A percentile compares a stretch with the other conserved stretches of the same genome.
phyloP scores from a whole-genome alignment of 352 stramenopile species.

The Phytophthora cajani region DNA sequence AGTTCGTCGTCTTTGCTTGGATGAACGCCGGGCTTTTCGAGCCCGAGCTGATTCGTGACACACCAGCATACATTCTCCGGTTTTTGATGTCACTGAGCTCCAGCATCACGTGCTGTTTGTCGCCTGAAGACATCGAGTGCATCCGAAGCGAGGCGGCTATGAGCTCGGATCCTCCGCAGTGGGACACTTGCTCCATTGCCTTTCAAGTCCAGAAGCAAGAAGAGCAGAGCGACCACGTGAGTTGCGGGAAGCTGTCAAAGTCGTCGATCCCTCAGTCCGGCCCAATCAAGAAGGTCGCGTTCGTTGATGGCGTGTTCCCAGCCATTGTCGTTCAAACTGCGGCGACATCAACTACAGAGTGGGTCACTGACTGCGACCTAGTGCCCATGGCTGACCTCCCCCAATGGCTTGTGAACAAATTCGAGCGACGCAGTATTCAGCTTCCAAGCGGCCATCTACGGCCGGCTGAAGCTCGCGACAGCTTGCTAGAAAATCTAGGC shows the following conservation, averaged over 20 bases:
- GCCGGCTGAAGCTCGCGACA: neutral
- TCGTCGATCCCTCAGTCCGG: conserved; percentile 8
- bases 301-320: conserved; percentile 21
- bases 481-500: conserved; percentile 16
- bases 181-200: conserved; percentile 32
- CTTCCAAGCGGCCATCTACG: neutral
- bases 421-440: conserved; percentile 2
- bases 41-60: conserved; percentile 46
- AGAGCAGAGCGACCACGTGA: conserved; percentile 47
- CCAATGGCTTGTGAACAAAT: conserved; percentile 23
- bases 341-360: conserved; percentile 16
- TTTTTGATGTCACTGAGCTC: conserved; percentile 38
- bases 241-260: neutral
- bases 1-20: conserved; percentile 66
- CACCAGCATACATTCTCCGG: conserved; percentile 62
- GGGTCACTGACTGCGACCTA: neutral
- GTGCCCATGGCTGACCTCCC: conserved; percentile 3
- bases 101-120: conserved; percentile 39
- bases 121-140: conserved; percentile 17
- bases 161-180: conserved; percentile 9
- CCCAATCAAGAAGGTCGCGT: conserved; percentile 8
- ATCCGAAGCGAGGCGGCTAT: conserved; percentile 18
- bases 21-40: conserved; percentile 45
- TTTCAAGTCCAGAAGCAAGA: conserved; percentile 55
- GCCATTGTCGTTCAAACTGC: conserved; percentile 22